Evolutionary conservation across 2,329 filamentous ascomycete genomes (phyloP).

Genomic region (Apiospora aurea): DNA sequence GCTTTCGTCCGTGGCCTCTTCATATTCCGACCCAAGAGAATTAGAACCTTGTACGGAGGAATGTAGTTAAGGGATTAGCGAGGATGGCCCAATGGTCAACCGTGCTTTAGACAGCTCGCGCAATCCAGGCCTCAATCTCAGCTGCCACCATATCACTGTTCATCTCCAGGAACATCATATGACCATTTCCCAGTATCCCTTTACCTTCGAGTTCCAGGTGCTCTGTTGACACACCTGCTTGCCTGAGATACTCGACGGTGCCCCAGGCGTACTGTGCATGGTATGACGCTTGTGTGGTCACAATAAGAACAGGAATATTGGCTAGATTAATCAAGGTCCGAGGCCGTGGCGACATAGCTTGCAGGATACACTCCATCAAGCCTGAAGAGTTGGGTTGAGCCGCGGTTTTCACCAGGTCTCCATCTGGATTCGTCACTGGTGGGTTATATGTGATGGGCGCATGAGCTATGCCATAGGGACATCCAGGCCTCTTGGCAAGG

Average conservation of each 20-base stretch:
- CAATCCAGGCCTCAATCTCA: conserved; percentile 40
- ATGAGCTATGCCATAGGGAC: conserved; percentile 55
- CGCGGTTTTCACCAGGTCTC: conserved; percentile 43
- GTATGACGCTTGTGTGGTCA: conserved; percentile 52
- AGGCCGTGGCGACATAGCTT: conserved; percentile 44
- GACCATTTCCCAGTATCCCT: conserved; percentile 53
- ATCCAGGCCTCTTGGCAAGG: conserved; percentile 43
- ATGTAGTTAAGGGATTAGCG: background rate
- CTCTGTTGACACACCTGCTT: conserved; percentile 48
- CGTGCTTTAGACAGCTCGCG: background rate
- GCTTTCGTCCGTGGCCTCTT: background rate
- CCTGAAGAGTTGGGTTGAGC: conserved; percentile 35
- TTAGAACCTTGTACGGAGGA: background rate
- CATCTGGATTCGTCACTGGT: conserved; percentile 44
- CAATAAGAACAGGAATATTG: conserved; percentile 45
- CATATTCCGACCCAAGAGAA: background rate
- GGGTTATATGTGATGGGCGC: conserved; percentile 57
- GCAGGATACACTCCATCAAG: conserved; percentile 42
- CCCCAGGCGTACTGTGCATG: conserved; percentile 55
- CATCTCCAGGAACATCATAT: conserved; percentile 57
- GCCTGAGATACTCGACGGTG: conserved; percentile 48
- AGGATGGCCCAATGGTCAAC: background rate
- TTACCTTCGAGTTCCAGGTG: conserved; percentile 46
- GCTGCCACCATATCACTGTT: conserved; percentile 51
- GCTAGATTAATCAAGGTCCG: conserved; percentile 46